Evolutionary conservation across 2,329 filamentous ascomycete species (phyloP).

Genomic region (Trichoderma sp.): DNA sequence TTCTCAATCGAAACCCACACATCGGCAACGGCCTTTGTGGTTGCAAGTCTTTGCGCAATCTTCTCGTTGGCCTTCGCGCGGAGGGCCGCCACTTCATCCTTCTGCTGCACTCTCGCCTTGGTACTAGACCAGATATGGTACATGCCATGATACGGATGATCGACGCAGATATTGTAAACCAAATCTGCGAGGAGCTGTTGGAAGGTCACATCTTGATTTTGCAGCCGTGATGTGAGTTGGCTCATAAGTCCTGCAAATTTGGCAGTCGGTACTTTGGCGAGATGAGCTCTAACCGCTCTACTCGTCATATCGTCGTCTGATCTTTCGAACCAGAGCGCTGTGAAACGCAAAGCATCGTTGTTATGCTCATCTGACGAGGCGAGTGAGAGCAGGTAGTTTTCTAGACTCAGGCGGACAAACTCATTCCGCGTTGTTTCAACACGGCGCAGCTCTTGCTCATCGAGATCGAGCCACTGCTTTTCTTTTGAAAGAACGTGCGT

Average conservation of each 20-base stretch:
- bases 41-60: conserved; percentile 65
- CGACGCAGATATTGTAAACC: conserved; percentile 80
- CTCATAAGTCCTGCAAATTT: conserved; percentile 96
- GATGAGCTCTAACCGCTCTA: conserved; percentile 69
- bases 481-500: conserved; percentile 69
- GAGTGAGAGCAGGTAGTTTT: conserved; percentile 89
- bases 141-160: conserved; percentile 96
- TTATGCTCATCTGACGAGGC: conserved; percentile 85
- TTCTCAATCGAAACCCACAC: conserved; percentile 75
- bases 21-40: conserved; percentile 52
- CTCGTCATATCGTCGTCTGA: conserved; percentile 78
- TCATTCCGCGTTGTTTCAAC: conserved; percentile 76
- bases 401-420: conserved; percentile 84
- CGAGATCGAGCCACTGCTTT: conserved; percentile 87
- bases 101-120: conserved; percentile 67
- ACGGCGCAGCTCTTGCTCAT: conserved; percentile 82
- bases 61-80: conserved; percentile 73
- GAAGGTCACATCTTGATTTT: conserved; percentile 72
- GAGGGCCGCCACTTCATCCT: conserved; percentile 74
- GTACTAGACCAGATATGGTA: conserved; percentile 91
- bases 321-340: conserved; percentile 90
- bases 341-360: conserved; percentile 88
- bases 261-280: conserved; percentile 77
- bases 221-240: conserved; percentile 89
- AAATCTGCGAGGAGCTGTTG: conserved; percentile 75